phyloP scores from a whole-genome alignment of 139 green algal species.

The Nannochloris sp. region DNA sequence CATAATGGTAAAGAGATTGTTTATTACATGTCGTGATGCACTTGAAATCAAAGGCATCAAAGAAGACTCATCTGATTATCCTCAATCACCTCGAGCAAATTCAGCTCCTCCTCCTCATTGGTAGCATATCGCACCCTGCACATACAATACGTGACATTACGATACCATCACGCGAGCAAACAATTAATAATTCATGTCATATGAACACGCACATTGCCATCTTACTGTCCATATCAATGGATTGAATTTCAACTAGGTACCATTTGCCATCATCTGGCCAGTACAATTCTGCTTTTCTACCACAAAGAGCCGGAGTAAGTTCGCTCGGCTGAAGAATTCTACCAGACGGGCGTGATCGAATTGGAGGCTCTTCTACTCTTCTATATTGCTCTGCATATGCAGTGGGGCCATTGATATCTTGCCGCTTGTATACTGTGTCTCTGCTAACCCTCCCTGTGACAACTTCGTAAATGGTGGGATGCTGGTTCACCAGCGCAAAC shows the following conservation, averaged over 20 bases:
- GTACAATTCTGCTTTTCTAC: slow-evolving; percentile 73
- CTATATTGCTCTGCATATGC: neutral
- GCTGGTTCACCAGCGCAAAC: slow-evolving; percentile 77
- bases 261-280: slow-evolving; percentile 84
- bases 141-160: neutral
- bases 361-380: neutral
- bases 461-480: slow-evolving; percentile 83
- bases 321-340: slow-evolving; percentile 38
- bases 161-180: neutral
- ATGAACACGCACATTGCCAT: slow-evolving; percentile 54
- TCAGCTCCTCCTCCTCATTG: slow-evolving; percentile 68
- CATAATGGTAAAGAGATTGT: too few relatives aligned
- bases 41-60: neutral
- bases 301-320: slow-evolving; percentile 43
- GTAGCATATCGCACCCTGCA: slow-evolving; percentile 71
- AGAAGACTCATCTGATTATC: slow-evolving; percentile 71
- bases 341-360: slow-evolving; percentile 30
- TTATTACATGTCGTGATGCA: too few relatives aligned
- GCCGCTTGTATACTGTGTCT: slow-evolving; percentile 20
- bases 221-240: slow-evolving; percentile 46
- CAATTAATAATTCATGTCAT: neutral
- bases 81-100: slow-evolving; percentile 70
- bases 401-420: neutral
- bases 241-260: slow-evolving; percentile 75
- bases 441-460: slow-evolving; percentile 46